Conservation (phyloP, 176 grass and related monocot genomes). For the Triticum dicoccoides region DNA sequence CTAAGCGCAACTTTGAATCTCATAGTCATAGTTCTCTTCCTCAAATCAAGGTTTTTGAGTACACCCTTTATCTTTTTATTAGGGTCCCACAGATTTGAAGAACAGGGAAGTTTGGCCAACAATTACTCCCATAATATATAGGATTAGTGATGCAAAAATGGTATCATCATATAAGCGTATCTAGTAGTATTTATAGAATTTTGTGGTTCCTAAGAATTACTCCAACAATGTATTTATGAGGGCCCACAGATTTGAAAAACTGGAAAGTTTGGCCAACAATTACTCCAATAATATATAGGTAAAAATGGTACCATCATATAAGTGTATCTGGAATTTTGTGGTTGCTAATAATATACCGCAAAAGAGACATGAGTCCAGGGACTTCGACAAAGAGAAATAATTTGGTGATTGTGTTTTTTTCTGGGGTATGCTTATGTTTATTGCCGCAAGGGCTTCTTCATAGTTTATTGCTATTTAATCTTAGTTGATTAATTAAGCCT, state of each 20-base stretch:
- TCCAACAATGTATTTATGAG: neutral
- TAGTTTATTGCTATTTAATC: neutral
- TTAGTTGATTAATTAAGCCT: neutral
- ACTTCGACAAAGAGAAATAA: neutral
- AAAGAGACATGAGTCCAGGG: neutral
- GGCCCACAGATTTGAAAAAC: neutral
- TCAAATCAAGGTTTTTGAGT: neutral
- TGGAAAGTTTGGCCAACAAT: neutral
- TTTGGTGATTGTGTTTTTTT: neutral
- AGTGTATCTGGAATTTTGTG: neutral
- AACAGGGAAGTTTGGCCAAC: neutral
- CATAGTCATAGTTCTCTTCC: neutral
- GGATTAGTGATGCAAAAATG: neutral
- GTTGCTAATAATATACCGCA: neutral
- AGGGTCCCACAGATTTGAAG: neutral
- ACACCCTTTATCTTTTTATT: neutral
- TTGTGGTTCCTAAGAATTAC: neutral
- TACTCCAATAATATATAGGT: neutral
- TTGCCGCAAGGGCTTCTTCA: neutral
- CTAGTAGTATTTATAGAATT: neutral
- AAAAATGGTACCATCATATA: neutral
- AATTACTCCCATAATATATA: constrained; percentile 5
- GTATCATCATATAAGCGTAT: neutral
- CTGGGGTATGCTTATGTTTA: neutral
- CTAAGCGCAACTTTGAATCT: neutral